Percentiles rank a stretch among this genome's conserved stretches.
phyloP scores from a whole-genome alignment of 148 eudicot genomes.

The Persicaria maculosa region DNA sequence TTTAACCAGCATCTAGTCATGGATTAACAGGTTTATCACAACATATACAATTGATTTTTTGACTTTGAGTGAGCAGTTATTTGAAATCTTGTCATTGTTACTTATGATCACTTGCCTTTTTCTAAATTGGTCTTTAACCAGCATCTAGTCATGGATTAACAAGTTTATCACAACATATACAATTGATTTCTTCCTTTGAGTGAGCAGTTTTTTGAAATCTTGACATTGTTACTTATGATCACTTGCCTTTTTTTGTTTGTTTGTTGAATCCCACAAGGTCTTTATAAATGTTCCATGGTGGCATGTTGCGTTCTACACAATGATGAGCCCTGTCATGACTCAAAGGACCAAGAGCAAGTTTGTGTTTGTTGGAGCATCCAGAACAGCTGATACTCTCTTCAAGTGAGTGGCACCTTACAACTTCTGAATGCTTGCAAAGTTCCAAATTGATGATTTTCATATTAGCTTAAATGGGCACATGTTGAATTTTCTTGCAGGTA shows the following conservation, averaged over 20 bases:
- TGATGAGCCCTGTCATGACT: conserved; percentile 70
- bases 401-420: conserved; percentile 52
- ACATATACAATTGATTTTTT: too few relatives aligned
- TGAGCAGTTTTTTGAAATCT: not conserved
- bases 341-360: conserved; percentile 93
- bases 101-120: not conserved
- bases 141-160: too few relatives aligned
- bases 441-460: not conserved
- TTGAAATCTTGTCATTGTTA: not conserved
- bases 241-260: conserved; percentile 3
- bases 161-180: too few relatives aligned
- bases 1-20: too few relatives aligned
- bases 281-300: conserved; percentile 91
- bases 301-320: conserved; percentile 71
- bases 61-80: too few relatives aligned
- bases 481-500: conserved; percentile 36
- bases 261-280: conserved; percentile 30
- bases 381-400: conserved; percentile 75
- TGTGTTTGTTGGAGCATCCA: conserved; percentile 76
- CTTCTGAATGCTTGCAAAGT: not conserved
- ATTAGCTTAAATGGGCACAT: not conserved
- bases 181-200: too few relatives aligned
- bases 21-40: too few relatives aligned
- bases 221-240: not conserved
- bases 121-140: too few relatives aligned